Evolutionary conservation across 2,329 filamentous ascomycete species (phyloP).

Genomic region (Fusarium sp.): DNA sequence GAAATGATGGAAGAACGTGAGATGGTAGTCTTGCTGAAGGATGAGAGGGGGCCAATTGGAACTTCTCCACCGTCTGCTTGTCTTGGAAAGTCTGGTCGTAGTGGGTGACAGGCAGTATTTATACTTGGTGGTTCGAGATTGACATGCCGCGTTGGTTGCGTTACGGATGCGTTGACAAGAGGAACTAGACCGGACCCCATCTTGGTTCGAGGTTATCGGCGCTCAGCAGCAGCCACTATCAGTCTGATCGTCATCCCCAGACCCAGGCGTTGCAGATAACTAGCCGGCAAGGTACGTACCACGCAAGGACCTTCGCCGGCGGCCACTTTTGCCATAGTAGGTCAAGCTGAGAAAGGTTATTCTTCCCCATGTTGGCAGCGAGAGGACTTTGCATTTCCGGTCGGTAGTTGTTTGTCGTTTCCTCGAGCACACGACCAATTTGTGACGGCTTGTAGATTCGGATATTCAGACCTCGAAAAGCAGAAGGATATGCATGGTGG

Average conservation of each 20-base stretch:
- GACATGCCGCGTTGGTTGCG: background rate
- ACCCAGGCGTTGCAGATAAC: conserved; percentile 36
- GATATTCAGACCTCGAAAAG: background rate
- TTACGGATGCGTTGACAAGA: background rate
- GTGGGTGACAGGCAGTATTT: conserved; percentile 30
- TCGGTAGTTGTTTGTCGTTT: conserved; percentile 10
- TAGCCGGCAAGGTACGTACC: conserved; percentile 24
- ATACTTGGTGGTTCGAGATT: conserved; percentile 34
- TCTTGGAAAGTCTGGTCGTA: conserved; percentile 4
- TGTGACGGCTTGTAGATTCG: background rate
- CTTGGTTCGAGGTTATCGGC: conserved; percentile 16
- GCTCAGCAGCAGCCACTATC: conserved; percentile 22
- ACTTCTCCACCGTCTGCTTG: conserved; percentile 29
- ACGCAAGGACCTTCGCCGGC: conserved; percentile 31
- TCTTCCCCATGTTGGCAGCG: conserved; percentile 1
- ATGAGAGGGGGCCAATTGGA: conserved; percentile 8
- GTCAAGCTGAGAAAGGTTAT: conserved; percentile 14
- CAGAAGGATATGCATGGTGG: background rate
- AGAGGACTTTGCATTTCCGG: conserved; percentile 23
- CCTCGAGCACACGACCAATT: background rate
- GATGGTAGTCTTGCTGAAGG: conserved; percentile 12
- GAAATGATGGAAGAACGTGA: background rate
- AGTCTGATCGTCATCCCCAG: conserved; percentile 35
- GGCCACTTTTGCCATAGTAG: conserved; percentile 26
- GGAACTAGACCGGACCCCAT: conserved; percentile 3